Evolutionary conservation across 306 rosid species (phyloP).

Genomic region (Quercus dentata): DNA sequence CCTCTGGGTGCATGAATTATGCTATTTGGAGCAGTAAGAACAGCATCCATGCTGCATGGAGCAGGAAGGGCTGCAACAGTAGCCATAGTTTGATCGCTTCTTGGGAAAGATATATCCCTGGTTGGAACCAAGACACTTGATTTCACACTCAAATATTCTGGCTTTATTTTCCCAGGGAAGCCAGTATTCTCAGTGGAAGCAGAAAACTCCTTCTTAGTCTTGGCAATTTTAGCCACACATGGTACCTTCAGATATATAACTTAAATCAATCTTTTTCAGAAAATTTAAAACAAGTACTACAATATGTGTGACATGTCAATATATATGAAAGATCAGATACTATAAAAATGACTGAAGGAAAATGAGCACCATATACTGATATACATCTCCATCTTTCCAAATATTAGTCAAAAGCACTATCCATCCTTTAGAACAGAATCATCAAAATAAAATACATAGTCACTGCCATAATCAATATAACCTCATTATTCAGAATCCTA

Average conservation of each 20-base stretch:
- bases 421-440: not conserved
- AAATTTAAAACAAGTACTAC: not conserved
- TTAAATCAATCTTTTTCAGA: not conserved
- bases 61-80: constrained; percentile 14
- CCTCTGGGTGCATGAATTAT: constrained; percentile 16
- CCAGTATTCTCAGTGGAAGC: constrained; percentile 17
- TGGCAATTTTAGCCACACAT: constrained; percentile 41
- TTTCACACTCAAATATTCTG: constrained; percentile 26
- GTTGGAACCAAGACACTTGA: constrained; percentile 26
- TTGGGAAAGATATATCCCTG: constrained; percentile 10
- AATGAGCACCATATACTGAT: not conserved
- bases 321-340: not conserved
- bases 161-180: constrained; percentile 14
- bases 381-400: not conserved
- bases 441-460: not conserved
- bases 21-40: constrained; percentile 16
- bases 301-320: not conserved
- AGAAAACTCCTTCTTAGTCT: constrained; percentile 40
- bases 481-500: not conserved
- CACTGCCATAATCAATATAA: not conserved
- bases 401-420: not conserved
- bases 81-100: constrained; percentile 17
- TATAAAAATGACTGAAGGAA: not conserved
- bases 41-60: constrained; percentile 15
- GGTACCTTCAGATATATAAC: constrained; percentile 43